Evolutionary conservation across 176 grass and related monocot species (phyloP), one percentile per base, ranked within the genome.

Genomic region (Aegilops longissima): DNA sequence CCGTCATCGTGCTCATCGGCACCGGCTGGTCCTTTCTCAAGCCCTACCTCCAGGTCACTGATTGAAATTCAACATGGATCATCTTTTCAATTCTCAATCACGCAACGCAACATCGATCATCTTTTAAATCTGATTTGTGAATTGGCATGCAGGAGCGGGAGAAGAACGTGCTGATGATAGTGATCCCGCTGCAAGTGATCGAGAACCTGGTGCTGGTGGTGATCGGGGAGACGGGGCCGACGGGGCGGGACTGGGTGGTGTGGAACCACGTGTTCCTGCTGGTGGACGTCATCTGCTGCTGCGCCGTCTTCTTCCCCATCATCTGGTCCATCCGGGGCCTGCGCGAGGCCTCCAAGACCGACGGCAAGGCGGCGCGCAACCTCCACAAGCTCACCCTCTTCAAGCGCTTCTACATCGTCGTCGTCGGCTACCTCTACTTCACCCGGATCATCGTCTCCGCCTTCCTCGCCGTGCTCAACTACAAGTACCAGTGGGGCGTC

Each of bases 21-120:
- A 94, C 92, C 77, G 92, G 92, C 29, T 94, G 92, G 89, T 91
- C 92, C 20, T 89, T 94, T 79, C 72, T 94, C 80, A 92, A 94
- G 20, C 93, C 93, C 0, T 92, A 92, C 78, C 87, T 94, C 25
- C 93, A 94, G 86, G 92, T 83, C 5, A 30, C 11, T 45, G 1
- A 20, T 51, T 30, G 40, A 6, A 54, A 81, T n/a, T 51, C 76
- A 61, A 29, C 12, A 11, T 27, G 9, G 17, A 59, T 70, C 66
- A 5, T 75, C 71, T 24, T 8, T 45, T 20, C 25, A 59, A 59
- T 20, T 21, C 56, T 59, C 56, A 59, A 54, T 54, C 6, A 54
- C 51, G 51, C 51, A 54, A 54, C 18, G 51, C 51, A 51, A 16
- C 47, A 51, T 51, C 47, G 47, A 1, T 51, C 47, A 51, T 51